These are phyloP conservation scores for Tolypocladium cylindrosporum DNA, from an alignment of 2,329 filamentous ascomycete genomes.

Conservation along the genomic window DNA sequence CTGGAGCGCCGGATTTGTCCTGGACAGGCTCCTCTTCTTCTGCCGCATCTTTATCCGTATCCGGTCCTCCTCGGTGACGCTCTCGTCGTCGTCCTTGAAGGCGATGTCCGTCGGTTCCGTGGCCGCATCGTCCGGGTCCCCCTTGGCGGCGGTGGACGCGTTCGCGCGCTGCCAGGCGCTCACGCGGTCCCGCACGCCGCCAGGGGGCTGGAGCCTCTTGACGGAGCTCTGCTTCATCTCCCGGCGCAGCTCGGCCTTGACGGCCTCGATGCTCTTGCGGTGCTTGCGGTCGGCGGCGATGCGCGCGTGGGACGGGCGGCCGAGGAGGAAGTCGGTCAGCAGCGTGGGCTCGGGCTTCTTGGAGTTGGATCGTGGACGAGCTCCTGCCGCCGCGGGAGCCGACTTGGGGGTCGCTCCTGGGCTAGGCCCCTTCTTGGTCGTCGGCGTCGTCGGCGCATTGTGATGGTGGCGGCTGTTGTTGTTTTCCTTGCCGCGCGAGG, in stretches of 20 bases:
- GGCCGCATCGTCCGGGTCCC: conserved; percentile 39
- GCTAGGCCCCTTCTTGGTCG: conserved; percentile 7
- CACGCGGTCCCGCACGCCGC: conserved; percentile 67
- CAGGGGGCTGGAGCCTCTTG: conserved; percentile 49
- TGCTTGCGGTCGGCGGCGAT: conserved; percentile 40
- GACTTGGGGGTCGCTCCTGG: conserved; percentile 27
- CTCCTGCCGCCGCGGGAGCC: conserved; percentile 26
- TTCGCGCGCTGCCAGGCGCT: conserved; percentile 77
- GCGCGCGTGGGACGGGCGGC: conserved; percentile 46
- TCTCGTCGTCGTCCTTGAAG: conserved; percentile 48
- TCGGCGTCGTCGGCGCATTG: conserved; percentile 2
- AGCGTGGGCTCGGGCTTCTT: conserved; percentile 34
- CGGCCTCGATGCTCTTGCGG: conserved; percentile 48
- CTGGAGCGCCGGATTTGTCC: conserved; percentile 13
- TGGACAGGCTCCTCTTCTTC: conserved; percentile 28
- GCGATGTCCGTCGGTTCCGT: conserved; percentile 53
- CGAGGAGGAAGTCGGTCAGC: conserved; percentile 47
- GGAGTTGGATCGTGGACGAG: conserved; percentile 23
- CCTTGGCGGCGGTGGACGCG: conserved; percentile 49
- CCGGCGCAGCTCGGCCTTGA: conserved; percentile 40
- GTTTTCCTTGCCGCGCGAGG: conserved; percentile 1
- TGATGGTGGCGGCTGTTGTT: background rate
- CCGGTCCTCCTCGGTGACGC: conserved; percentile 51
- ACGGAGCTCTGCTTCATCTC: conserved; percentile 51
- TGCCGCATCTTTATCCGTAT: conserved; percentile 45